Evolutionary conservation across 805 yeast species (phyloP), one percentile per base, ranked within the genome.

Genomic region (Tanozyma kutaoensis): DNA sequence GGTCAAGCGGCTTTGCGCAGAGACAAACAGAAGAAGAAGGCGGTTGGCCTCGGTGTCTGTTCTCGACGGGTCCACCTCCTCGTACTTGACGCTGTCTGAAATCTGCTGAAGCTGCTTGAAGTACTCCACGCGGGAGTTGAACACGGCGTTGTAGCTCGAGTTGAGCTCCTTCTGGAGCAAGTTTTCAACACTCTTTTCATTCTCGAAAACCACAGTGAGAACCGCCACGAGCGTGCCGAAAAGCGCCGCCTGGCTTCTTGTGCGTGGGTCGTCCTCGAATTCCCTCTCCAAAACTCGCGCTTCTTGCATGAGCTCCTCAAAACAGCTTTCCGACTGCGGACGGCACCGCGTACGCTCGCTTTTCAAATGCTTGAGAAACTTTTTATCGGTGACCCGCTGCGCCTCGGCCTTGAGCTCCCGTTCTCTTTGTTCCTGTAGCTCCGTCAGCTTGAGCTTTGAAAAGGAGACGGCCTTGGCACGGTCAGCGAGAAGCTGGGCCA

Each of bases 31-130:
- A 12, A 29, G 27, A 10, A 37, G 14, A 13, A 26, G 23, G 4
- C 27, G 26, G 9, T 30, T 22, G n/a, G 20, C 15, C 8, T 26
- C 29, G 1, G 29, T 20, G 12, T 38, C 33, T 5, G 27, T 20
- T 11, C n/a, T 5, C 3, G 29, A 38, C 18, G 28, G 34, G 3
- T 22, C 9, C 19, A 36, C 28, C 3, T 28, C 22, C 12, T 38
- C 30, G 48, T 41, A 32, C 6, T 66, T 65, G 20, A 88, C 86
- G 23, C 74, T 73, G 50, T 91, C 97, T 0, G 96, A 84, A 14
- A 86, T 65, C 28, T 65, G 76, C 48, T 91, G 98, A 17, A 91
- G 62, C 34, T 82, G 86, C 39, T 74, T 72, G 54, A 76, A 91
- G 48, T 86, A 91, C 23, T 68, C 78, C 21, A 88, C 66, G 28